Percentiles rank a stretch among this genome's conserved stretches.
These are phyloP conservation scores for Discostella pseudostelligera DNA, from an alignment of 108 stramenopile species.

Conservation along the genomic window DNA sequence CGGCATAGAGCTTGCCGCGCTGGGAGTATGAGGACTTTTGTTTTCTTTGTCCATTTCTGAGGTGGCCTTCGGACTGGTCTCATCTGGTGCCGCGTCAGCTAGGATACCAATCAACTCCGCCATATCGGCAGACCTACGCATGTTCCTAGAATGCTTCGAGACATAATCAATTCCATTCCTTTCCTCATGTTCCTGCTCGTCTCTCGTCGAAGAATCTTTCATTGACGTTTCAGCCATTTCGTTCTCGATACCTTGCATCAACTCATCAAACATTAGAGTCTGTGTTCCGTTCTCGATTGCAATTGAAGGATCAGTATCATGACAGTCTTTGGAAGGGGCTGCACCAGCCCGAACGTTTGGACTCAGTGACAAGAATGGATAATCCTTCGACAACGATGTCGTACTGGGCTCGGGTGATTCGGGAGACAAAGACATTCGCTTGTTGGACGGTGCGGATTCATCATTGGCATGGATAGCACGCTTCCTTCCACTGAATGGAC, in stretches of 20 bases:
- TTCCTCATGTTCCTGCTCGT: conserved; percentile 1
- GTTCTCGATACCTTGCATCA: conserved; percentile 21
- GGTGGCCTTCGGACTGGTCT: not conserved
- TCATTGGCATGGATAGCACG: conserved; percentile 4
- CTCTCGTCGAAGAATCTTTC: not conserved
- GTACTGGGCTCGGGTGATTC: conserved; percentile 9
- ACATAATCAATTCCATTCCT: not conserved
- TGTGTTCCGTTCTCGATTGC: conserved; percentile 17
- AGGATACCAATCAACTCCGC: conserved; percentile 17
- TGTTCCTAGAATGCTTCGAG: conserved; percentile 12
- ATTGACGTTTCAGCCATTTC: conserved; percentile 3
- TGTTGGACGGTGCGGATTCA: conserved; percentile 9
- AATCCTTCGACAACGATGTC: conserved; percentile 20
- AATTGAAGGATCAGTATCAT: conserved; percentile 4
- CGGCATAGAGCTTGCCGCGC: conserved; percentile 5
- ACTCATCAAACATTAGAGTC: conserved; percentile 17
- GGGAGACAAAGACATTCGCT: conserved; percentile 12
- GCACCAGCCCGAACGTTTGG: conserved; percentile 1
- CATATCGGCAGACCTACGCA: conserved; percentile 33
- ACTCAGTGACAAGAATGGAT: conserved; percentile 35
- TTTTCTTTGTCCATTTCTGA: conserved; percentile 16
- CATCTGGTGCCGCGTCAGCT: not conserved
- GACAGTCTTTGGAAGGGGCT: not conserved
- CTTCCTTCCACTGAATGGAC: conserved; percentile 27
- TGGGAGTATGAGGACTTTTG: conserved; percentile 15